A percentile compares a stretch with the other conserved stretches of the same genome.
Conservation (phyloP, 148 eudicot genomes). For the Silene conica region DNA sequence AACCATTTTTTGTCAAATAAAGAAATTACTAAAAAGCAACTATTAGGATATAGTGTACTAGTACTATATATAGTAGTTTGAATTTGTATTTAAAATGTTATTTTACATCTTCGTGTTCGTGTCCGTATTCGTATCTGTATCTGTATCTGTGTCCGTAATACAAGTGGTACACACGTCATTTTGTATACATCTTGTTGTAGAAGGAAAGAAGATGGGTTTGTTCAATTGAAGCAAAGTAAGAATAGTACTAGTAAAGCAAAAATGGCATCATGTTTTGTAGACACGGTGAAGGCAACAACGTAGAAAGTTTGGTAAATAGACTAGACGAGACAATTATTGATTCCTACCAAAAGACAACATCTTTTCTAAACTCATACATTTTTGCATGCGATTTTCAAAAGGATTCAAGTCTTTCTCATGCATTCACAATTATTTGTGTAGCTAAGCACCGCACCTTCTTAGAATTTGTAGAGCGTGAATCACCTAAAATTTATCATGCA, state of each 20-base stretch:
- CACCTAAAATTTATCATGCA: neutral
- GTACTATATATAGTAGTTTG: no score
- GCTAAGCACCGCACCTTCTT: neutral
- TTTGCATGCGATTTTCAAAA: neutral
- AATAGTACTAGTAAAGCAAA: neutral
- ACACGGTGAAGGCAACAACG: neutral
- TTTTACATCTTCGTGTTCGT: no score
- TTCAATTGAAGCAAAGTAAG: no score
- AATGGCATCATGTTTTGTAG: neutral
- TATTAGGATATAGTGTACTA: no score
- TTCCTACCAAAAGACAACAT: neutral
- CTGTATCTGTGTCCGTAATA: no score
- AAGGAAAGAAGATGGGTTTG: no score
- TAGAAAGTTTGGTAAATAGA: conserved; percentile 1
- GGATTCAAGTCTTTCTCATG: neutral
- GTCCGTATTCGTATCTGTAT: no score
- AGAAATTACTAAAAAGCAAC: no score
- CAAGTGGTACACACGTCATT: no score
- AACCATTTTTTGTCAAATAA: no score
- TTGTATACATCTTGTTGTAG: no score
- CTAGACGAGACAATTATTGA: neutral
- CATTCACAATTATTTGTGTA: neutral
- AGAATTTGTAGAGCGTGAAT: neutral
- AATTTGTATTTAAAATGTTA: no score
- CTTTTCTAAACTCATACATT: neutral